phyloP scores from a whole-genome alignment of 2,329 filamentous ascomycete genomes.

The Colletotrichum lini region DNA sequence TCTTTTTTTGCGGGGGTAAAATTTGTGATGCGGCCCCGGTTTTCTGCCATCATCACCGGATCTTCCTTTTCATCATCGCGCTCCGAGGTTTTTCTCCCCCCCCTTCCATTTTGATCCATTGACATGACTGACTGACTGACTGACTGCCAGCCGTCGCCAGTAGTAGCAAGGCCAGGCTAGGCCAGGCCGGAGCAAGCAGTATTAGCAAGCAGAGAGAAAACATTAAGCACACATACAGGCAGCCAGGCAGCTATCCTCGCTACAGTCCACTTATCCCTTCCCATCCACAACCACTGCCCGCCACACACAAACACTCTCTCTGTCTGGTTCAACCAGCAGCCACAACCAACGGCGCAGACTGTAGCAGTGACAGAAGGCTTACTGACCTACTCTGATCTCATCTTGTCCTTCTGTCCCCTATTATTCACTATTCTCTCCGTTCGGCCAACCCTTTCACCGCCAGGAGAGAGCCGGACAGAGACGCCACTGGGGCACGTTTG shows the following conservation, averaged over 20 bases:
- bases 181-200: not conserved
- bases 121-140: not conserved
- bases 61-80: constrained; percentile 7
- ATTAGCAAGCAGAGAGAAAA: not conserved
- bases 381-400: not conserved
- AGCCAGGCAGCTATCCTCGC: not conserved
- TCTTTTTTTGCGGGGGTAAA: constrained; percentile 43
- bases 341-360: constrained; percentile 2
- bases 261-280: not conserved
- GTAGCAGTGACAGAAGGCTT: constrained; percentile 3
- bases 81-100: constrained; percentile 1
- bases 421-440: not conserved
- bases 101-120: not conserved
- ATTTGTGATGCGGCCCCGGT: constrained; percentile 43
- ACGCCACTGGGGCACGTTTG: constrained; percentile 2
- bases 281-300: not conserved
- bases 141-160: not conserved
- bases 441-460: not conserved
- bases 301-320: too few species aligned
- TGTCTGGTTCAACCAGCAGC: not conserved
- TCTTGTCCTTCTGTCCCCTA: not conserved
- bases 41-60: constrained; percentile 40
- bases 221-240: not conserved
- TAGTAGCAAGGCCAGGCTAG: not conserved
- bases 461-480: not conserved